Conservation (phyloP, 2,329 filamentous ascomycete species). For the Cercospora sojina region DNA sequence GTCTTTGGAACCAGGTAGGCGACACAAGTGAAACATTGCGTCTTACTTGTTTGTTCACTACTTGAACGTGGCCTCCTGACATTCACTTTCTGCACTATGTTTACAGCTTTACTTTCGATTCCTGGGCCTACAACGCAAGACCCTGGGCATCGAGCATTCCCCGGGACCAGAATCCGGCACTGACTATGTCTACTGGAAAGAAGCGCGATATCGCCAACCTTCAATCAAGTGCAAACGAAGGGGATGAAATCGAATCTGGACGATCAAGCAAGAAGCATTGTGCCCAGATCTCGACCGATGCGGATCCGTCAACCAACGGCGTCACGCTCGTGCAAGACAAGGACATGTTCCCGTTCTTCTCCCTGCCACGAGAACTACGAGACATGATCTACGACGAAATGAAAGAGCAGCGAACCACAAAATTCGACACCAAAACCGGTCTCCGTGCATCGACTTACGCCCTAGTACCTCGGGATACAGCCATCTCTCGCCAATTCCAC, state of each 20-base stretch:
- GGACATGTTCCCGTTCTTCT: neutral
- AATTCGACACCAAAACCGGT: neutral
- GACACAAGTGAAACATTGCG: neutral
- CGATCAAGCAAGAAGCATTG: neutral
- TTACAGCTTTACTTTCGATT: neutral
- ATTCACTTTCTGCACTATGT: neutral
- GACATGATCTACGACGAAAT: neutral
- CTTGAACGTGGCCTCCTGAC: neutral
- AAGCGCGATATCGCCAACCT: neutral
- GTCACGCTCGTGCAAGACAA: neutral
- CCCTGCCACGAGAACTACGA: neutral
- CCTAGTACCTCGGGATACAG: neutral
- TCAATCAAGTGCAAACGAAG: neutral
- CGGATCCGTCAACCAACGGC: neutral
- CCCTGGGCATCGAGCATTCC: neutral
- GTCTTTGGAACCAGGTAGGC: neutral
- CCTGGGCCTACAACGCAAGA: neutral
- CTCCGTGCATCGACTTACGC: neutral
- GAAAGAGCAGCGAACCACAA: neutral
- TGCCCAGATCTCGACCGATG: neutral
- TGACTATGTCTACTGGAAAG: neutral
- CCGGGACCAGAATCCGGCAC: neutral
- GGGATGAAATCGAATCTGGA: neutral
- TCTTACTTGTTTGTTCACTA: neutral
- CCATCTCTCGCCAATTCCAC: neutral